Percentiles rank a stretch among this genome's conserved stretches.
Conservation (phyloP, 176 grass and related monocot genomes). For the Carex myosuroides region DNA sequence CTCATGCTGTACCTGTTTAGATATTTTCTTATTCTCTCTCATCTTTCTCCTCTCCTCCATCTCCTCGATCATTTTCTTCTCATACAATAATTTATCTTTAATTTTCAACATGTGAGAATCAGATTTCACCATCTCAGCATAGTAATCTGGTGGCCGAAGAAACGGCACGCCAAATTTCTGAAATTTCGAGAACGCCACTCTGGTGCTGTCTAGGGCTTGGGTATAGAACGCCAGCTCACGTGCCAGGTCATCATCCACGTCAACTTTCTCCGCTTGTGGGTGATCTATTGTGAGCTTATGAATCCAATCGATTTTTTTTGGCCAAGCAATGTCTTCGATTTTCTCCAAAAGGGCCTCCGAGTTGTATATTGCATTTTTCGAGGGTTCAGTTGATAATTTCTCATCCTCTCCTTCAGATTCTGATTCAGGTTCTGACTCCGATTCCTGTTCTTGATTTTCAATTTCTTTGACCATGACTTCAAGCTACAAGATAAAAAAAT, state of each 20-base stretch:
- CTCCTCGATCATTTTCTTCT: conserved; percentile 95
- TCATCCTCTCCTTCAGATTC: conserved; percentile 48
- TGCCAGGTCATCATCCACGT: conserved; percentile 85
- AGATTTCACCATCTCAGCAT: conserved; percentile 95
- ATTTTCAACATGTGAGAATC: conserved; percentile 92
- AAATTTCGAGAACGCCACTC: conserved; percentile 64
- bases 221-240: conserved; percentile 85
- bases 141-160: conserved; percentile 78
- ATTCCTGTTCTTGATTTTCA: conserved; percentile 29
- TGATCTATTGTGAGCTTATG: conserved; percentile 72
- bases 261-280: conserved; percentile 46
- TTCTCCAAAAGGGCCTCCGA: conserved; percentile 64
- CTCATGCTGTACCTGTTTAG: conserved; percentile 76
- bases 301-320: conserved; percentile 61
- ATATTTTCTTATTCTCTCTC: conserved; percentile 61
- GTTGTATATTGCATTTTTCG: conserved; percentile 73
- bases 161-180: conserved; percentile 57
- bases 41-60: conserved; percentile 83
- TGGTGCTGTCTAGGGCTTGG: conserved; percentile 66
- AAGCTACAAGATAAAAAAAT: background rate
- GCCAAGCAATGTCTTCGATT: conserved; percentile 78
- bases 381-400: conserved; percentile 34
- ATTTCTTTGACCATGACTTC: conserved; percentile 22
- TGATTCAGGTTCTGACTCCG: conserved; percentile 40
- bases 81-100: conserved; percentile 58